phyloP scores from a whole-genome alignment of 1,139 yeast genomes.

The Sugiyamaella castrensis region DNA sequence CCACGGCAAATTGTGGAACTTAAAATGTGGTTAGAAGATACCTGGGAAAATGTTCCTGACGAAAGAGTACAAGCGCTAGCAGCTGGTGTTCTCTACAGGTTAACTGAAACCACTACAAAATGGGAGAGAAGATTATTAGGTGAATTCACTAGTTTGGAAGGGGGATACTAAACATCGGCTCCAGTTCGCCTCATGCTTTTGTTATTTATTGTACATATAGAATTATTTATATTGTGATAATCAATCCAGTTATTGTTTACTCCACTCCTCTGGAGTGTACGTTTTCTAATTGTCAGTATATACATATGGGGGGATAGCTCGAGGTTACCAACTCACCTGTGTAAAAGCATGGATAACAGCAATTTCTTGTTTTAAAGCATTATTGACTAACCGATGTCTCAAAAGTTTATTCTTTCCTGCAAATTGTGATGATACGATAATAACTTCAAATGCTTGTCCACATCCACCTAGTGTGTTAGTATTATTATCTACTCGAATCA shows the following conservation, averaged over 20 bases:
- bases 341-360: conserved; percentile 91
- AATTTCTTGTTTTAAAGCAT: conserved; percentile 74
- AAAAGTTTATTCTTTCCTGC: conserved; percentile 78
- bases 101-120: conserved; percentile 37
- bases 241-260: background rate
- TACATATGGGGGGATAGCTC: no score
- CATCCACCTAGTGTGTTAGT: conserved; percentile 55
- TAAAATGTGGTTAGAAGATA: conserved; percentile 43
- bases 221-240: conserved; percentile 2
- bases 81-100: conserved; percentile 48
- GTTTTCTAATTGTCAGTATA: conserved; percentile 13
- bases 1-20: conserved; percentile 39
- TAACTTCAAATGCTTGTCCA: conserved; percentile 78
- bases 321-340: conserved; percentile 74
- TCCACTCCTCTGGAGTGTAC: conserved; percentile 25
- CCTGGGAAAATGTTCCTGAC: conserved; percentile 50
- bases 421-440: conserved; percentile 77
- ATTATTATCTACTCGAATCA: background rate
- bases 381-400: conserved; percentile 84
- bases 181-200: no score
- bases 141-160: conserved; percentile 16
- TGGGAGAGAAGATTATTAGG: conserved; percentile 32
- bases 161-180: background rate
- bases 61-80: conserved; percentile 47
- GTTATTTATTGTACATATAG: background rate